phyloP scores from a whole-genome alignment of 148 eudicot species.

The Camellia lanceoleosa region DNA sequence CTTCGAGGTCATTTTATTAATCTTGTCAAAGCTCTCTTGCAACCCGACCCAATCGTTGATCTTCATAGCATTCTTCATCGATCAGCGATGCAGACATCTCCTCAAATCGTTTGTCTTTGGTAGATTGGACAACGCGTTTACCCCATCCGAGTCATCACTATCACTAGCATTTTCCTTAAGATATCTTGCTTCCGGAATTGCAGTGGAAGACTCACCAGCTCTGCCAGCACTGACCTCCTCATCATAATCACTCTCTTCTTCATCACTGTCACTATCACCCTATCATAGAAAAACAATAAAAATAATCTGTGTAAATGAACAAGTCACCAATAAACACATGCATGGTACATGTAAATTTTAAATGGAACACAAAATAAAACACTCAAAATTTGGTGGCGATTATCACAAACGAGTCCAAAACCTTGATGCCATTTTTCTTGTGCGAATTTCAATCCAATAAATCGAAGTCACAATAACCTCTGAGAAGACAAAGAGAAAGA shows the following conservation, averaged over 20 bases:
- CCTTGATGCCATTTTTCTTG: no score
- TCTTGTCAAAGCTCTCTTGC: conserved; percentile 81
- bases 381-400: no score
- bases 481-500: no score
- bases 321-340: no score
- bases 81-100: conserved; percentile 83
- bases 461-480: no score
- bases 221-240: conserved; percentile 24
- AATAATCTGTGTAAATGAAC: no score
- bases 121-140: conserved; percentile 59
- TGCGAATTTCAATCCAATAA: no score
- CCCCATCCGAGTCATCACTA: conserved; percentile 56
- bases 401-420: no score
- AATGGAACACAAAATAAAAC: no score
- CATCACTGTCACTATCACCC: conserved; percentile 71
- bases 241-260: conserved; percentile 43
- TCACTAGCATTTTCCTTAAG: conserved; percentile 35
- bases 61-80: conserved; percentile 87
- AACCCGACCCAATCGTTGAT: conserved; percentile 92
- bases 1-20: conserved; percentile 80
- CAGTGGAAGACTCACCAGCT: conserved; percentile 14
- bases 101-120: conserved; percentile 77
- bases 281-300: no score
- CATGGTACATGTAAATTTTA: no score
- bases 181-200: conserved; percentile 36